phyloP scores from a whole-genome alignment of 2,329 filamentous ascomycete genomes.

The Fusarium veterinarium region DNA sequence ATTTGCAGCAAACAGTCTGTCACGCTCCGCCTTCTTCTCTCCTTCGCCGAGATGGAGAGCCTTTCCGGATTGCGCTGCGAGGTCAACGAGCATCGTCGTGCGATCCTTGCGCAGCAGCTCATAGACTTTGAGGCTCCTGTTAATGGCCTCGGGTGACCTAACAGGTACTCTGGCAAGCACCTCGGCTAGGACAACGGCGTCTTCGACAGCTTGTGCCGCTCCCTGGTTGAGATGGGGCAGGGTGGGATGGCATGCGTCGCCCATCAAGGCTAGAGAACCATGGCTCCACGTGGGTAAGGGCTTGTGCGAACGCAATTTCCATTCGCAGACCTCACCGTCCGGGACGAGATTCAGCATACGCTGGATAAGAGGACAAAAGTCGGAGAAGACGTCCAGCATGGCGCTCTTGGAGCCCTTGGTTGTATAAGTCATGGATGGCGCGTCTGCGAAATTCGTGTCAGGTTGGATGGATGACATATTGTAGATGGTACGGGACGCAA shows the following conservation, averaged over 20 bases:
- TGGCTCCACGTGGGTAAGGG: slow-evolving; percentile 68
- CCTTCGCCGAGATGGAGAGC: slow-evolving; percentile 65
- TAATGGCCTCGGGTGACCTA: slow-evolving; percentile 53
- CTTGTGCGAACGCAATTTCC: slow-evolving; percentile 70
- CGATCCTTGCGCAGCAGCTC: slow-evolving; percentile 67
- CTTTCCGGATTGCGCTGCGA: slow-evolving; percentile 63
- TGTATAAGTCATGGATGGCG: slow-evolving; percentile 70
- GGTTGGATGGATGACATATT: slow-evolving; percentile 73
- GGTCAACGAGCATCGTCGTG: slow-evolving; percentile 63
- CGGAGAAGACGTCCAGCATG: slow-evolving; percentile 70
- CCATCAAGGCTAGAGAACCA: slow-evolving; percentile 67
- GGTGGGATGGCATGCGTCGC: slow-evolving; percentile 75
- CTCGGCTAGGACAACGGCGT: slow-evolving; percentile 69
- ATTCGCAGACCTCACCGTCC: slow-evolving; percentile 73
- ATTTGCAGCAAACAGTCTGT: slow-evolving; percentile 64
- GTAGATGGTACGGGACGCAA: slow-evolving; percentile 73
- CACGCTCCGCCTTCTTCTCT: slow-evolving; percentile 57
- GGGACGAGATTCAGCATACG: slow-evolving; percentile 70
- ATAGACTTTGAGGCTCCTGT: slow-evolving; percentile 64
- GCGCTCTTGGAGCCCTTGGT: slow-evolving; percentile 69
- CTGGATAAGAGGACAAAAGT: slow-evolving; percentile 70
- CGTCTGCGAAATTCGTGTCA: slow-evolving; percentile 68
- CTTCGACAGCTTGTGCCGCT: slow-evolving; percentile 74
- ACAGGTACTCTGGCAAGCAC: slow-evolving; percentile 57
- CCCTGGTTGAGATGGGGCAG: slow-evolving; percentile 75